These are phyloP conservation scores for Vitis vinifera DNA, from an alignment of 164 flowering plant species.

Conservation along the genomic window DNA sequence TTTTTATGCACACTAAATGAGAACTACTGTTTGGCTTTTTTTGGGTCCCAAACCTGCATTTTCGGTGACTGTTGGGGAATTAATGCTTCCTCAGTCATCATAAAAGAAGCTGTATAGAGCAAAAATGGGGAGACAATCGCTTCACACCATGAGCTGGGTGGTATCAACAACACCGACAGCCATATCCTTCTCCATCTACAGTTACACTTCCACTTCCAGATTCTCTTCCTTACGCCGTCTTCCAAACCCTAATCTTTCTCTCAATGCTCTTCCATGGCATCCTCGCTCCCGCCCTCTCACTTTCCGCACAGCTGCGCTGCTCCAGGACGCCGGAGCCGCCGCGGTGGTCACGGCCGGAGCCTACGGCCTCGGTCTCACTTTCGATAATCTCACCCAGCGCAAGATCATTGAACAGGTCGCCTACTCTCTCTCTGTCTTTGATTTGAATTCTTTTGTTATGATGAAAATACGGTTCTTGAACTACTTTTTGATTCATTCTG, in stretches of 20 bases:
- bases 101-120: too few relatives aligned
- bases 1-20: too few relatives aligned
- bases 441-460: not conserved
- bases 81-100: too few relatives aligned
- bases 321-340: conserved; percentile 71
- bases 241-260: not conserved
- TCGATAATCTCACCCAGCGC: conserved; percentile 57
- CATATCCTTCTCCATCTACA: too few relatives aligned
- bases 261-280: not conserved
- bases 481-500: too few relatives aligned
- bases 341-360: conserved; percentile 57
- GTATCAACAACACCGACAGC: too few relatives aligned
- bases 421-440: not conserved
- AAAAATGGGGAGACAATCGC: too few relatives aligned
- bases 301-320: conserved; percentile 13
- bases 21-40: too few relatives aligned
- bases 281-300: not conserved
- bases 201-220: not conserved
- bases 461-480: too few relatives aligned
- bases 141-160: too few relatives aligned
- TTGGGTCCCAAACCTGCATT: too few relatives aligned
- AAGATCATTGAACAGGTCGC: conserved; percentile 62
- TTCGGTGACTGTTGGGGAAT: too few relatives aligned
- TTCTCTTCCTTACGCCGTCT: conserved; percentile 7
- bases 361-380: conserved; percentile 57